A percentile compares a stretch with the other conserved stretches of the same genome.
Evolutionary conservation across 2,329 filamentous ascomycete species (phyloP).

Genomic region (Calonectria pseudoreteaudii): DNA sequence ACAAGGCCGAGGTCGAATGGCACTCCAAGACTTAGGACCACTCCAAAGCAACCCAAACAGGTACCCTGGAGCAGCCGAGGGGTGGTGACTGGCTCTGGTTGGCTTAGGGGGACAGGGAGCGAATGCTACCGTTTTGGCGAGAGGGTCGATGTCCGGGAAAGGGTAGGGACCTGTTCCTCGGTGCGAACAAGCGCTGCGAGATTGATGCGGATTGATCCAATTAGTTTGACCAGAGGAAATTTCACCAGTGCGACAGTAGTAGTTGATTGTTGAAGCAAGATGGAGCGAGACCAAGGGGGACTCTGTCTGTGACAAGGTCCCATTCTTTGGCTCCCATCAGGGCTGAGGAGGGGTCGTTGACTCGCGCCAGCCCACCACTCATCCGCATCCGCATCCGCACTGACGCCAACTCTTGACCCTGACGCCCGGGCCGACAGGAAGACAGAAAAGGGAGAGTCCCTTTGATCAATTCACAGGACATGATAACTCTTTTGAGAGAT

Average conservation of each 20-base stretch:
- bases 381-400: constrained; percentile 13
- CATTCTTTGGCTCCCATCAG: constrained; percentile 4
- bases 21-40: constrained; percentile 9
- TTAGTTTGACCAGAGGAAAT: background rate
- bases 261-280: constrained; percentile 1
- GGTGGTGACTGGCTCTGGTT: background rate
- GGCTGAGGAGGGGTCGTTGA: constrained; percentile 17
- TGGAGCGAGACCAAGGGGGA: background rate
- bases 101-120: background rate
- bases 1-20: constrained; percentile 20
- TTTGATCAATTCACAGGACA: background rate
- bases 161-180: background rate
- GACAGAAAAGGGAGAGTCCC: background rate
- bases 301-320: background rate
- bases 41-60: background rate
- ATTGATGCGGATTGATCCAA: background rate
- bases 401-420: constrained; percentile 1
- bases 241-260: background rate
- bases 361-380: constrained; percentile 12
- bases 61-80: constrained; percentile 15
- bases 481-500: background rate
- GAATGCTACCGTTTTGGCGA: constrained; percentile 18
- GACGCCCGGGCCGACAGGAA: background rate
- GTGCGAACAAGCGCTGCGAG: background rate
- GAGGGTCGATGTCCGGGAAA: background rate